phyloP scores from a whole-genome alignment of 129 eudicot genomes.

The Pulicaria dysenterica region DNA sequence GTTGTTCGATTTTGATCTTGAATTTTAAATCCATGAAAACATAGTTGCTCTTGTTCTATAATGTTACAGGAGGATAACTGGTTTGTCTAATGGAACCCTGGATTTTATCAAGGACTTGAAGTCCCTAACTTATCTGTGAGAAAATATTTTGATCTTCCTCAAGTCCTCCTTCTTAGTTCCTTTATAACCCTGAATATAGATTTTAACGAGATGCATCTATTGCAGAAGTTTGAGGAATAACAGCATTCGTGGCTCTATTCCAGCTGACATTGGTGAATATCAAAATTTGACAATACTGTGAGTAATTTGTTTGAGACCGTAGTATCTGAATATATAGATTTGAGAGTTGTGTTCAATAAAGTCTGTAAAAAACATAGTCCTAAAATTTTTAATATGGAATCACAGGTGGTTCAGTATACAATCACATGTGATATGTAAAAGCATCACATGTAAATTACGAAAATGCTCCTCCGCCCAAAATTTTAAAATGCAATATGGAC shows the following conservation, averaged over 20 bases:
- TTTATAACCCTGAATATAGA: not conserved
- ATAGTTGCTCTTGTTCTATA: not conserved
- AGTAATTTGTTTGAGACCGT: conserved; percentile 32
- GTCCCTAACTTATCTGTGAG: conserved; percentile 61
- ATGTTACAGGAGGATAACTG: conserved; percentile 69
- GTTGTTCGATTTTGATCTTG: not conserved
- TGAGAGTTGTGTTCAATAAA: too few relatives aligned
- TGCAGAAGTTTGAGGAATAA: conserved; percentile 64
- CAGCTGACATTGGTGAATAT: conserved; percentile 50
- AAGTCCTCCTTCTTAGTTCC: not conserved
- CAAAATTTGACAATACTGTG: conserved; percentile 55
- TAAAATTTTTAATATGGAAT: too few relatives aligned
- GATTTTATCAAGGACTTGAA: conserved; percentile 54
- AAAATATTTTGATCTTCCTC: not conserved
- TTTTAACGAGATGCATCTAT: conserved; percentile 6
- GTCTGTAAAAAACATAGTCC: too few relatives aligned
- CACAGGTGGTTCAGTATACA: too few relatives aligned
- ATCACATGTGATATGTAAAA: too few relatives aligned
- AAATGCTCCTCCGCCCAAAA: too few relatives aligned
- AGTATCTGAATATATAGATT: too few relatives aligned
- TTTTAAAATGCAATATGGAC: too few relatives aligned
- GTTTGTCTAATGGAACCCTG: conserved; percentile 64
- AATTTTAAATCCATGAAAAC: not conserved
- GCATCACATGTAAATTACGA: too few relatives aligned
- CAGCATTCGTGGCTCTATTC: conserved; percentile 67